Conservation (phyloP, 2,329 filamentous ascomycete species). For the Hymenotorrendiella dingleyae region DNA sequence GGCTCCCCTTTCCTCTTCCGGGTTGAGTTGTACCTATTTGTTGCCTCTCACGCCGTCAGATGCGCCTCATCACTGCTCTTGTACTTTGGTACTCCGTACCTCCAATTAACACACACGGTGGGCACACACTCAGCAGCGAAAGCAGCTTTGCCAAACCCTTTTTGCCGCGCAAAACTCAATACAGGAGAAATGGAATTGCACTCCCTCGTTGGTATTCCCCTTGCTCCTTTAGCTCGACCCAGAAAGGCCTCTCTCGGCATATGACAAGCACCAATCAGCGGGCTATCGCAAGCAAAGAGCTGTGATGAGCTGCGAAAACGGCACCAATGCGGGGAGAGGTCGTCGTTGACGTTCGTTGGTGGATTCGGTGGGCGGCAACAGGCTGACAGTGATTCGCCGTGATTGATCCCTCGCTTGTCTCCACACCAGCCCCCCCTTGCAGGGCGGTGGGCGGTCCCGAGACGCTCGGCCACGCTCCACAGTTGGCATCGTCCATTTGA, state of each 20-base stretch:
- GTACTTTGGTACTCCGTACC: too few relatives aligned
- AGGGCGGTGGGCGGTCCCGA: not conserved
- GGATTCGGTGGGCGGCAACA: constrained; percentile 7
- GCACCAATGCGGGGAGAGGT: constrained; percentile 5
- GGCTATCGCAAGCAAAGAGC: not conserved
- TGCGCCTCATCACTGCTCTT: not conserved
- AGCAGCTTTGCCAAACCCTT: not conserved
- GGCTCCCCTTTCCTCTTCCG: not conserved
- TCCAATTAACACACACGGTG: too few relatives aligned
- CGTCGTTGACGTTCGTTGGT: not conserved
- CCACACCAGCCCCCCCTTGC: not conserved
- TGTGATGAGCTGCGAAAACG: constrained; percentile 6
- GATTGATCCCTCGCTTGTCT: not conserved
- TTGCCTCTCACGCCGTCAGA: constrained; percentile 1
- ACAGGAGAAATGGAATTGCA: too few relatives aligned
- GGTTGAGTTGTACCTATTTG: not conserved
- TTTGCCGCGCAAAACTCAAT: too few relatives aligned
- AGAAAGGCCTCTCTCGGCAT: not conserved
- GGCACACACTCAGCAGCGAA: too few relatives aligned
- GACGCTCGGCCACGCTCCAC: not conserved
- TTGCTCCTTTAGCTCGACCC: not conserved
- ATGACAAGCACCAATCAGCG: constrained; percentile 2
- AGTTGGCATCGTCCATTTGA: too few relatives aligned
- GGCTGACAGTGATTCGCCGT: not conserved
- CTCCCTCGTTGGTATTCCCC: too few relatives aligned